phyloP scores from a whole-genome alignment of 2,329 filamentous ascomycete species.

The Talaromyces sp. region DNA sequence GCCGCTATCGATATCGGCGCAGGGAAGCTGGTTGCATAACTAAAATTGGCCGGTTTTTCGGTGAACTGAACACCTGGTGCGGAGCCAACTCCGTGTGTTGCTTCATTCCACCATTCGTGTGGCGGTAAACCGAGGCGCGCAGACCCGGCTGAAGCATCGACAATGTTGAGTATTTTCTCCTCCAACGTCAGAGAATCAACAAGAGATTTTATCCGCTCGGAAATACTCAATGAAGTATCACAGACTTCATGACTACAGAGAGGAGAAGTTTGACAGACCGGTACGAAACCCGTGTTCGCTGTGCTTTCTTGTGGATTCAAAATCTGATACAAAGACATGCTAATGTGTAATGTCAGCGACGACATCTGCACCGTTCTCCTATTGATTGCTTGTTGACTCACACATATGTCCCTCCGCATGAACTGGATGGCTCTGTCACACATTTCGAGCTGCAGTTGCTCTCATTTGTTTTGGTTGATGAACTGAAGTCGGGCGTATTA shows the following conservation, averaged over 20 bases:
- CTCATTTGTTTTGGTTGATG: background rate
- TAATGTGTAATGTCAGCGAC: background rate
- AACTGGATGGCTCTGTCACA: background rate
- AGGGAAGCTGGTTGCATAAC: constrained; percentile 60
- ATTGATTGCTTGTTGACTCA: background rate
- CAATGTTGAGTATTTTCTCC: constrained; percentile 4
- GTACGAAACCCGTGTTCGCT: background rate
- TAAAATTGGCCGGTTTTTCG: constrained; percentile 49
- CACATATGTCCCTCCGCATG: constrained; percentile 6
- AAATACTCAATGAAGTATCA: background rate
- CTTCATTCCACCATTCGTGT: constrained; percentile 38
- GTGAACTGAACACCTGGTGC: constrained; percentile 48
- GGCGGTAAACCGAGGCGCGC: background rate
- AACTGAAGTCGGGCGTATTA: background rate
- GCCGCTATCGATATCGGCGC: constrained; percentile 59
- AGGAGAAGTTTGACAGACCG: background rate
- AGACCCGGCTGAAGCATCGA: background rate
- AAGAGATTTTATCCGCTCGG: background rate
- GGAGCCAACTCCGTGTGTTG: constrained; percentile 58
- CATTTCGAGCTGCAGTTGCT: background rate
- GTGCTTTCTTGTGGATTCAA: background rate
- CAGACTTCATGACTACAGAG: constrained; percentile 4
- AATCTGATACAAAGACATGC: constrained; percentile 11
- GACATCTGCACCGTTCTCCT: no score
- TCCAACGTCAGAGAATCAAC: constrained; percentile 4